These are phyloP conservation scores for Trichoderma erinaceum DNA, from an alignment of 495 filamentous ascomycete genomes.

Conservation along the genomic window DNA sequence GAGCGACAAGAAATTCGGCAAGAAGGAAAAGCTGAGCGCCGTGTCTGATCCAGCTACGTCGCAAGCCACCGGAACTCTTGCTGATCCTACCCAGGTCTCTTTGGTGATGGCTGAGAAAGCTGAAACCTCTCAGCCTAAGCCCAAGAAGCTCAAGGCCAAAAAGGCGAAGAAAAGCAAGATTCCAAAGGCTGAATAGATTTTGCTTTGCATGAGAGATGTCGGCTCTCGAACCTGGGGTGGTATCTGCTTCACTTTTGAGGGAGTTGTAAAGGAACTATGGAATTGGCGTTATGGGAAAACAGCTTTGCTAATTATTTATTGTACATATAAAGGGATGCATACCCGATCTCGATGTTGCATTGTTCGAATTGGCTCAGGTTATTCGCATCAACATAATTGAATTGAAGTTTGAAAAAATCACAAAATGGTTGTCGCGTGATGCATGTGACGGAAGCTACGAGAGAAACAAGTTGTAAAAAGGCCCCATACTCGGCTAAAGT, in stretches of 20 bases:
- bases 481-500: too few species aligned
- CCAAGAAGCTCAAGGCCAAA: not conserved
- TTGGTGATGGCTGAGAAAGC: not conserved
- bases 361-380: not conserved
- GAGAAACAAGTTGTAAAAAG: too few species aligned
- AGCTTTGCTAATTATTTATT: not conserved
- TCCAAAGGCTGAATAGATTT: not conserved
- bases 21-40: not conserved
- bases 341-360: not conserved
- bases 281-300: not conserved
- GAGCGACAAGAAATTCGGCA: not conserved
- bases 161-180: not conserved
- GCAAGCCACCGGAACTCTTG: not conserved
- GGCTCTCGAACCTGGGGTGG: not conserved
- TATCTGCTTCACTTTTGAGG: constrained; percentile 13
- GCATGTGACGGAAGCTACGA: not conserved
- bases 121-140: not conserved
- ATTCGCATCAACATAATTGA: not conserved
- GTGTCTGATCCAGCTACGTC: not conserved
- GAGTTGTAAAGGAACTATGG: constrained; percentile 3
- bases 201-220: not conserved
- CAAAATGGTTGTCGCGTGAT: not conserved
- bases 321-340: constrained; percentile 6
- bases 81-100: not conserved
- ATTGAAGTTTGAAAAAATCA: not conserved